Evolutionary conservation across 768 basidiomycete genomes (phyloP).

Genomic region (Mycena haematopus): DNA sequence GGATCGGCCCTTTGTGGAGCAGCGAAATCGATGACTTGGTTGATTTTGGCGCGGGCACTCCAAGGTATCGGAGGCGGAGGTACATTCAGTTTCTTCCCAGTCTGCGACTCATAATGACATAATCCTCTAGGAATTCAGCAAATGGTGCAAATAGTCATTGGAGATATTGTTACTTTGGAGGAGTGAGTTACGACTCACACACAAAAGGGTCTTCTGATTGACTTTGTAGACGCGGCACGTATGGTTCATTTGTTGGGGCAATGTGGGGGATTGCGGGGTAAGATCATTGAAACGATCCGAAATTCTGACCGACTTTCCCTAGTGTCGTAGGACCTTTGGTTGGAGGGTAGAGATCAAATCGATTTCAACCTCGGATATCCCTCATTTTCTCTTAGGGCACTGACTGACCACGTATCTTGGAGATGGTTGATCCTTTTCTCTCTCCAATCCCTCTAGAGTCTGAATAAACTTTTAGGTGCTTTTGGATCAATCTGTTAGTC

Average conservation of each 20-base stretch:
- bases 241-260: constrained; percentile 72
- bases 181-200: constrained; percentile 54
- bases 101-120: not conserved
- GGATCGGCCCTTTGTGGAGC: constrained; percentile 85
- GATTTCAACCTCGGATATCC: not conserved
- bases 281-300: not conserved
- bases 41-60: constrained; percentile 72
- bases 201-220: constrained; percentile 1
- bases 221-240: constrained; percentile 69
- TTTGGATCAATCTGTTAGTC: constrained; percentile 75
- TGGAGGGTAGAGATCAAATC: constrained; percentile 62
- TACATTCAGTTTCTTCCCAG: constrained; percentile 41
- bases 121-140: constrained; percentile 13
- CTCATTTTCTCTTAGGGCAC: constrained; percentile 46
- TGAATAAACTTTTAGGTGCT: constrained; percentile 50
- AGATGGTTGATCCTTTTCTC: constrained; percentile 50
- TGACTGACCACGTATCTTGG: constrained; percentile 82
- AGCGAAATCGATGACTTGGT: constrained; percentile 79
- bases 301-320: not conserved
- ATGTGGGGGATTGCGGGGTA: constrained; percentile 77
- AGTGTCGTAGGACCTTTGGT: constrained; percentile 82
- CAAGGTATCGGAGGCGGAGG: constrained; percentile 76
- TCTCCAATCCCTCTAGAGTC: not conserved
- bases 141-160: constrained; percentile 71
- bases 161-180: constrained; percentile 82